Evolutionary conservation across 2,329 filamentous ascomycete genomes (phyloP).

Genomic region (Catunica adiposa): DNA sequence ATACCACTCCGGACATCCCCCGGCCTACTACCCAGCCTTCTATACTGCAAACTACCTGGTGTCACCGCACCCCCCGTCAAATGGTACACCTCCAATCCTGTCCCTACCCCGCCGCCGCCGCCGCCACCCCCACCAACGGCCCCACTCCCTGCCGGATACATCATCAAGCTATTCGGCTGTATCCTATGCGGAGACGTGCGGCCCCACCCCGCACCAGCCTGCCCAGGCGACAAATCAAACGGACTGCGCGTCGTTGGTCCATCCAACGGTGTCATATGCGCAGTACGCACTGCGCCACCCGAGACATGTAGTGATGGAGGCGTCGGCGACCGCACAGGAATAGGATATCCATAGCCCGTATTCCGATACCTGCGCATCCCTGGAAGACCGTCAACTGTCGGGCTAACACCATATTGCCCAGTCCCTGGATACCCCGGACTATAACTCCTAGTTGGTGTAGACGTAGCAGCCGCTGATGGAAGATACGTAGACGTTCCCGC

Average conservation of each 20-base stretch:
- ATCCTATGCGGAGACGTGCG: conserved; percentile 83
- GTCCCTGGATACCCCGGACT: conserved; percentile 29
- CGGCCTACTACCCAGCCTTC: conserved; percentile 50
- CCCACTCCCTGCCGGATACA: conserved; percentile 51
- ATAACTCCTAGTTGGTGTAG: conserved; percentile 36
- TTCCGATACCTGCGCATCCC: background rate
- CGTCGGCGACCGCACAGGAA: conserved; percentile 32
- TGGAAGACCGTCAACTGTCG: background rate
- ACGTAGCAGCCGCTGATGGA: background rate
- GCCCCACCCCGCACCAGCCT: conserved; percentile 72
- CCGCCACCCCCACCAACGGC: too few species aligned
- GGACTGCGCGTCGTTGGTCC: conserved; percentile 5
- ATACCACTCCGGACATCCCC: conserved; percentile 53
- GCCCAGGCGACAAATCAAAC: conserved; percentile 54
- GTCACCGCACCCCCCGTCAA: conserved; percentile 33
- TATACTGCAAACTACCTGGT: conserved; percentile 68
- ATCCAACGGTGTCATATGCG: background rate
- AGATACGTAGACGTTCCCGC: background rate
- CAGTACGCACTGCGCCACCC: conserved; percentile 3
- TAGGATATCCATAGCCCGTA: background rate
- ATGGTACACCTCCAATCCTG: conserved; percentile 50
- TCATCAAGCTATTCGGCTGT: conserved; percentile 69
- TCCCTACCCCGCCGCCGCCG: too few species aligned
- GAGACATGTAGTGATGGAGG: conserved; percentile 12
- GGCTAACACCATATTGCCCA: conserved; percentile 22